Base-by-base conservation (phyloP, 2,329 filamentous ascomycete species). In the Emericellopsis atlantica region DNA sequence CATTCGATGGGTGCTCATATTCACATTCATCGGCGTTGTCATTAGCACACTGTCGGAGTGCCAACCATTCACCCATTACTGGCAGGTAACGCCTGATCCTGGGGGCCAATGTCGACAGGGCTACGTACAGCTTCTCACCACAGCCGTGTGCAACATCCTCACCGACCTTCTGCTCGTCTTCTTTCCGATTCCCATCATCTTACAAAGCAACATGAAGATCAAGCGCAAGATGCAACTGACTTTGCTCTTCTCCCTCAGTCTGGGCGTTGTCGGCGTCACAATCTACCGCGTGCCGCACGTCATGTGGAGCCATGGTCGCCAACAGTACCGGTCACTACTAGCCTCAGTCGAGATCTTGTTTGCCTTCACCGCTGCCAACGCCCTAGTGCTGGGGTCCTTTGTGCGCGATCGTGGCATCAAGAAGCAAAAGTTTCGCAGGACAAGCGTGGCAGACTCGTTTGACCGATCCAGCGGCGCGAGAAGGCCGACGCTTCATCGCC, bases 301-400 rank as follows among this genome's bases (percentile, higher is more conserved):
- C 44, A 81, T 96, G 40, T 53, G 68, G 3, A 67, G 72, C 37
- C 63, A 78, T 44, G 87, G 88, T 3, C 70, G 75, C 23, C 92
- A 96, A 57, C 87, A 92, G 53, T 87, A 84, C 49, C 84, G 92
- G 36, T 93, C 90, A 0, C 75, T 96, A 2, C 71, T 93, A 48
- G 92, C 92, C 5, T 95, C 89, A 0, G 71, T 93, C 15, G 92
- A 98, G 55, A 82, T 96, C 7, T 70, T 96, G 1, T 89, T 90
- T 39, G 89, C 92, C 5, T 85, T 89, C 0, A 78, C 79, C 0
- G 83, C 93, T 1, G 85, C 90, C 11, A 98, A 96, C 56, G 81
- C 83, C 4, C 71, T 98, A 16, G 84, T 95, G 1, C 74, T 98
- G 3, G 90, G 90, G 11, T 94, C 89, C 0, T 96, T 96, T 54